Evolutionary conservation across 1,139 yeast species (phyloP).

Genomic region (Geotrichum bryndzae): DNA sequence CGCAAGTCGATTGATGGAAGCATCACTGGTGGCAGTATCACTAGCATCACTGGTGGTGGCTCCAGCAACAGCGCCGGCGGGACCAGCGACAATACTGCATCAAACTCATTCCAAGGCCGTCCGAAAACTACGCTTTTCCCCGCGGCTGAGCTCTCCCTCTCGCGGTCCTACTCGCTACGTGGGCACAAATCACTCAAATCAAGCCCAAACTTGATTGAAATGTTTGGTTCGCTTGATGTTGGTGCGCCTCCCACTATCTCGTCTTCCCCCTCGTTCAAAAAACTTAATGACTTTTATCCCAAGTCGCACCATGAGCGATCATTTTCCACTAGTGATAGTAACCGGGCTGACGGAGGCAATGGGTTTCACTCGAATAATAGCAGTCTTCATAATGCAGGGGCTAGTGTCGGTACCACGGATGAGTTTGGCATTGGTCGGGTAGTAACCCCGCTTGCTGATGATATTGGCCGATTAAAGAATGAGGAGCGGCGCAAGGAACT

Average conservation of each 20-base stretch:
- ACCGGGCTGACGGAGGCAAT: constrained; percentile 26
- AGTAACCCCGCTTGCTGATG: constrained; percentile 33
- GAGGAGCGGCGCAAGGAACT: constrained; percentile 29
- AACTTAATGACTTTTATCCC: constrained; percentile 8
- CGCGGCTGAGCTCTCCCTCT: background rate
- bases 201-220: constrained; percentile 28
- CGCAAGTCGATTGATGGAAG: background rate
- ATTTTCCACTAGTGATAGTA: constrained; percentile 21
- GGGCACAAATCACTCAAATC: constrained; percentile 26
- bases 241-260: background rate
- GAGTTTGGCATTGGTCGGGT: constrained; percentile 20
- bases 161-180: constrained; percentile 19
- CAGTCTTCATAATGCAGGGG: background rate
- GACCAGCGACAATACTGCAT: background rate
- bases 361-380: constrained; percentile 21
- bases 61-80: background rate
- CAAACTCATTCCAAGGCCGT: background rate
- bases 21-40: background rate
- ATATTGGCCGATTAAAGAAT: constrained; percentile 32
- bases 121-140: background rate
- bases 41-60: constrained; percentile 18
- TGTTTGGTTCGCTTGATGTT: constrained; percentile 23
- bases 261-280: constrained; percentile 8
- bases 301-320: constrained; percentile 2
- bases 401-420: background rate